phyloP scores from a whole-genome alignment of 1,284 basidiomycete species.

The Apiotrichum montevideense region DNA sequence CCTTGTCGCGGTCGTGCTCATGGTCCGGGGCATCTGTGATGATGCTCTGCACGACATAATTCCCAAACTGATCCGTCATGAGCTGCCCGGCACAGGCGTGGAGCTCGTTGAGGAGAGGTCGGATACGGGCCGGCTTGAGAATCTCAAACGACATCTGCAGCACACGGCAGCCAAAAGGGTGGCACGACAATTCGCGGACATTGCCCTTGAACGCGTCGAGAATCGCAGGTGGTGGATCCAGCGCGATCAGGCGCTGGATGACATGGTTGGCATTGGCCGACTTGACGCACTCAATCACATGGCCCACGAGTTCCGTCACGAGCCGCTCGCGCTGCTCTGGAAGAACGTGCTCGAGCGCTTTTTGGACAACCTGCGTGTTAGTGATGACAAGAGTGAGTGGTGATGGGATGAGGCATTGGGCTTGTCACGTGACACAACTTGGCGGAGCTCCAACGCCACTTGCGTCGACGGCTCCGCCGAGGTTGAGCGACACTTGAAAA shows the following conservation, averaged over 20 bases:
- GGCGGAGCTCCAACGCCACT: no score
- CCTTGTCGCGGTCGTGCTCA: slow-evolving; percentile 60
- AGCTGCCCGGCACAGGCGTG: slow-evolving; percentile 64
- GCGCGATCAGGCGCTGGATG: slow-evolving; percentile 61
- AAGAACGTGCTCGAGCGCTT: slow-evolving; percentile 79
- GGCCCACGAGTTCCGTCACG: slow-evolving; percentile 71
- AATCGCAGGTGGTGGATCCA: slow-evolving; percentile 69
- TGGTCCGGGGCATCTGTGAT: slow-evolving; percentile 63
- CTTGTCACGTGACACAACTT: no score
- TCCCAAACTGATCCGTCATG: slow-evolving; percentile 80
- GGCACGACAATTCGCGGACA: slow-evolving; percentile 76
- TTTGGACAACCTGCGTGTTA: slow-evolving; percentile 35
- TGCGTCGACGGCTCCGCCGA: no score
- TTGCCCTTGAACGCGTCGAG: slow-evolving; percentile 71
- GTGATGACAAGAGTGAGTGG: background rate
- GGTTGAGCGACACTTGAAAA: no score
- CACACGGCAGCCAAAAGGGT: slow-evolving; percentile 93
- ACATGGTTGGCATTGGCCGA: slow-evolving; percentile 96
- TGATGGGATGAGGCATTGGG: no score
- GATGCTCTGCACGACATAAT: slow-evolving; percentile 93
- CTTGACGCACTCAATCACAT: slow-evolving; percentile 80
- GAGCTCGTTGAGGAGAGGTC: slow-evolving; percentile 76
- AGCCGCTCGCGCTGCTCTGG: slow-evolving; percentile 70
- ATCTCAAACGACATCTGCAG: slow-evolving; percentile 89
- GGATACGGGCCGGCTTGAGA: slow-evolving; percentile 62